A percentile compares a stretch with the other conserved stretches of the same genome.
Evolutionary conservation across 331 rosid species (phyloP).

Genomic region (Erythrophleum ivorense): DNA sequence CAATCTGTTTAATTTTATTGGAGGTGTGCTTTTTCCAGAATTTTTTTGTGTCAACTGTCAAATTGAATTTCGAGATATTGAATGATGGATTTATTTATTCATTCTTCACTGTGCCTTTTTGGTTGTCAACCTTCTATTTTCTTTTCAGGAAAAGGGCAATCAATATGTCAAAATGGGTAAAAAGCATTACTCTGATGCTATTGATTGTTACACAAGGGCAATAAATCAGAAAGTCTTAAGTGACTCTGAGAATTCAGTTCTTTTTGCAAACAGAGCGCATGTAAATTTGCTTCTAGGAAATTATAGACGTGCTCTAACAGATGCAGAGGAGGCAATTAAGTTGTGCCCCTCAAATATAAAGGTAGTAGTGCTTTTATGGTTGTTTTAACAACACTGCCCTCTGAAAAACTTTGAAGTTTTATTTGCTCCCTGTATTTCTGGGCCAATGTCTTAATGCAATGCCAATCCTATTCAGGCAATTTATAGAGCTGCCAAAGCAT

Average conservation of each 20-base stretch:
- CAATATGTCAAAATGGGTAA: constrained; percentile 79
- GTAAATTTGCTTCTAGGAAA: constrained; percentile 86
- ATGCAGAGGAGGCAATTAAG: constrained; percentile 78
- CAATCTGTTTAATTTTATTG: background rate
- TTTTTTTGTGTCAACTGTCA: background rate
- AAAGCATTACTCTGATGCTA: constrained; percentile 81
- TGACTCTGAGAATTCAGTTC: constrained; percentile 63
- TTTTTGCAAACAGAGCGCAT: constrained; percentile 81
- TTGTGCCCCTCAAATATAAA: constrained; percentile 71
- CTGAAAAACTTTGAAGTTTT: background rate
- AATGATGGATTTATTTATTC: background rate
- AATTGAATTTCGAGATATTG: background rate
- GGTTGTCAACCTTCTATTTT: constrained; percentile 29
- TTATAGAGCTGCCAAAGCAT: constrained; percentile 88
- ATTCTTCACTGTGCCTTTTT: constrained; percentile 2
- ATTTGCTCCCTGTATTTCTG: constrained; percentile 30
- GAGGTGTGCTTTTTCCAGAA: background rate
- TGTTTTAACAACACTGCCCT: background rate
- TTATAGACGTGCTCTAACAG: constrained; percentile 80
- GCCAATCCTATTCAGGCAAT: constrained; percentile 63
- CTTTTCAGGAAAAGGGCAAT: constrained; percentile 85
- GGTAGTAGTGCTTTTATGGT: constrained; percentile 50
- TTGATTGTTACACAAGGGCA: constrained; percentile 90
- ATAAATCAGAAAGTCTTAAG: constrained; percentile 70
- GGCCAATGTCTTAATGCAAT: constrained; percentile 31